Percentiles rank a stretch among this genome's conserved stretches.
Evolutionary conservation across 2,329 filamentous ascomycete species (phyloP).

Genomic region (Diaporthe capsici): DNA sequence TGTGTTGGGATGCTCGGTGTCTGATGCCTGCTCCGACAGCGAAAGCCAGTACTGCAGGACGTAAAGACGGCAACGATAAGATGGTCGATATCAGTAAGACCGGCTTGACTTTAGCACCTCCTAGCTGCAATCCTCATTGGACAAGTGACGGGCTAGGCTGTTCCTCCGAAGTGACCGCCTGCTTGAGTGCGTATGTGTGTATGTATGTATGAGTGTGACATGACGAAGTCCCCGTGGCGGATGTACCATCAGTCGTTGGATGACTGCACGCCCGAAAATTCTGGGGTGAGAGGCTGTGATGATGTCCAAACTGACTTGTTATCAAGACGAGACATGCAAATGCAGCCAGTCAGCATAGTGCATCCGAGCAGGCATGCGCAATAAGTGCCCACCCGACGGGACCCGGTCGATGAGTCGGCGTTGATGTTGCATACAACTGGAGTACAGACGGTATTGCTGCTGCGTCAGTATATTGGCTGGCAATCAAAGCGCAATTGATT

Average conservation of each 20-base stretch:
- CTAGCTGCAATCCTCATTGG: constrained; percentile 9
- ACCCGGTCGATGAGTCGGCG: neutral
- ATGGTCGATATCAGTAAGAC: neutral
- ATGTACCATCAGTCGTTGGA: neutral
- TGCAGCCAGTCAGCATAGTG: neutral
- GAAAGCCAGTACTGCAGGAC: neutral
- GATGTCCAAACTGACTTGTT: neutral
- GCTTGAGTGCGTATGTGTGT: neutral
- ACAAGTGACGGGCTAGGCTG: neutral
- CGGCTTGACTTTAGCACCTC: neutral
- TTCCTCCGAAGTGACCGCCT: neutral
- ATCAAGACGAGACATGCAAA: neutral
- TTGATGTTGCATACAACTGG: neutral
- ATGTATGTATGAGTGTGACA: neutral
- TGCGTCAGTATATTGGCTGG: constrained; percentile 20
- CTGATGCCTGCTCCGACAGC: constrained; percentile 16
- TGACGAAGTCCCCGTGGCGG: neutral
- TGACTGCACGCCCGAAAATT: neutral
- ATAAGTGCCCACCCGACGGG: constrained; percentile 21
- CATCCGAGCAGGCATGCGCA: neutral
- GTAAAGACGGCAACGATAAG: constrained; percentile 3
- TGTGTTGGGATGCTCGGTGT: neutral
- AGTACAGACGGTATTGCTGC: neutral
- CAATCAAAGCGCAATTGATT: constrained; percentile 20
- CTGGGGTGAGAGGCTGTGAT: neutral